Percentiles rank a stretch among this genome's conserved stretches.
Conservation (phyloP, 441 rosid genomes). For the Manihot esculenta region DNA sequence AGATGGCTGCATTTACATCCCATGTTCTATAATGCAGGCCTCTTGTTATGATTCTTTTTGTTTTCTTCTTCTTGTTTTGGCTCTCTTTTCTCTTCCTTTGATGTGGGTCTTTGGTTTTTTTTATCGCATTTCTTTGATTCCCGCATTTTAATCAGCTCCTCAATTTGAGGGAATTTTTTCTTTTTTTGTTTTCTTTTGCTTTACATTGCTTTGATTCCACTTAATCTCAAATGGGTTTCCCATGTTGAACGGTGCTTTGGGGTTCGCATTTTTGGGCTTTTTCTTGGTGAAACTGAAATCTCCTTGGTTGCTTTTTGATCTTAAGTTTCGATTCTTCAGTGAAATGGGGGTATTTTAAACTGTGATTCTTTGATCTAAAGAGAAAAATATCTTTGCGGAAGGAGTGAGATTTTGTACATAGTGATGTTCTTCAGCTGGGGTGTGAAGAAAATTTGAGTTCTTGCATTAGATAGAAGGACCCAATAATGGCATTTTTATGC, state of each 20-base stretch:
- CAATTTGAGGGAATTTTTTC: conserved; percentile 6
- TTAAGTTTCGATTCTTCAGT: conserved; percentile 8
- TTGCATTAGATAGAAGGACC: conserved; percentile 20
- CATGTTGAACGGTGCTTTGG: conserved; percentile 9
- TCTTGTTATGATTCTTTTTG: conserved; percentile 20
- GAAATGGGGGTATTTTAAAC: neutral
- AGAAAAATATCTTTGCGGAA: neutral
- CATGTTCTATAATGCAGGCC: conserved; percentile 28
- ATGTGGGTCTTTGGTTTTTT: conserved; percentile 17
- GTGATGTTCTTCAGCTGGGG: conserved; percentile 13
- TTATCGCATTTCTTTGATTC: conserved; percentile 8
- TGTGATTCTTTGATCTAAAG: conserved; percentile 25
- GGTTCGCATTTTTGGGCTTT: conserved; percentile 21
- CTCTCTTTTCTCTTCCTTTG: conserved; percentile 11
- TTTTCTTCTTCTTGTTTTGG: conserved; percentile 28
- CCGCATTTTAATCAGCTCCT: neutral
- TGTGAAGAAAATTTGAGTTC: conserved; percentile 27
- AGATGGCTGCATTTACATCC: conserved; percentile 19
- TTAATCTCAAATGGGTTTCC: conserved; percentile 26
- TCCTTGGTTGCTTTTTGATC: neutral
- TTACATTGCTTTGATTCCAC: conserved; percentile 15
- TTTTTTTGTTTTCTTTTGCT: too few species aligned
- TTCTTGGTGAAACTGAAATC: neutral
- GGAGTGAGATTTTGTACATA: neutral
- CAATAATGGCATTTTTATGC: conserved; percentile 49